phyloP scores from a whole-genome alignment of 2,329 filamentous ascomycete species.

The Aureobasidium sp. region DNA sequence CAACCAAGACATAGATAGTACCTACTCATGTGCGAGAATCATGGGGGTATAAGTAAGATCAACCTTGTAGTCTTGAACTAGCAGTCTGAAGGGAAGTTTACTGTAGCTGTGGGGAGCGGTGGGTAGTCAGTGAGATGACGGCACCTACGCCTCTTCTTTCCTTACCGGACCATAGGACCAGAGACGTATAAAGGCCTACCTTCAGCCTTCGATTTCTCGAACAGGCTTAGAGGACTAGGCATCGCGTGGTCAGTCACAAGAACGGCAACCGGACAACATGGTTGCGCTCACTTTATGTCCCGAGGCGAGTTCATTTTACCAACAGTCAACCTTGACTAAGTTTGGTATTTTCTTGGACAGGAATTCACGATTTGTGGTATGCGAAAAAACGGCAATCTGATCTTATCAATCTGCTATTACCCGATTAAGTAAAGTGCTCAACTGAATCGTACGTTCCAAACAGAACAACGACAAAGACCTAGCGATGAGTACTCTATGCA shows the following conservation, averaged over 20 bases:
- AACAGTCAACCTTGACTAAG: neutral
- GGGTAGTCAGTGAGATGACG: neutral
- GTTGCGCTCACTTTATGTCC: neutral
- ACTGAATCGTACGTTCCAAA: neutral
- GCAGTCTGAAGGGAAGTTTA: conserved; percentile 60
- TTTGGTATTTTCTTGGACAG: neutral
- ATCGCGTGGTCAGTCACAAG: neutral
- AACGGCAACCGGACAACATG: neutral
- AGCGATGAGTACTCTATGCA: neutral
- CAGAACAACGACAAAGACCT: neutral
- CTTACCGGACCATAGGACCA: conserved; percentile 58
- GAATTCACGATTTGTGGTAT: neutral
- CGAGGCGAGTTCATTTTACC: neutral
- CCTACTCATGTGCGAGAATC: conserved; percentile 35
- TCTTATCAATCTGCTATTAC: neutral
- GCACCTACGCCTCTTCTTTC: neutral
- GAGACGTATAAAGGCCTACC: conserved; percentile 48
- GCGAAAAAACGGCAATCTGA: neutral
- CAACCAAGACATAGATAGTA: neutral
- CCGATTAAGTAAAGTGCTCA: neutral
- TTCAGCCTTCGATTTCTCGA: conserved; percentile 45
- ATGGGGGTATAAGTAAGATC: conserved; percentile 65
- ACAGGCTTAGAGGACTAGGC: conserved; percentile 35
- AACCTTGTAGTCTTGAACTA: conserved; percentile 54
- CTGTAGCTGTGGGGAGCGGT: conserved; percentile 18